Base-by-base conservation (phyloP, 139 green algal genomes). In the Tetraselmis striata region DNA sequence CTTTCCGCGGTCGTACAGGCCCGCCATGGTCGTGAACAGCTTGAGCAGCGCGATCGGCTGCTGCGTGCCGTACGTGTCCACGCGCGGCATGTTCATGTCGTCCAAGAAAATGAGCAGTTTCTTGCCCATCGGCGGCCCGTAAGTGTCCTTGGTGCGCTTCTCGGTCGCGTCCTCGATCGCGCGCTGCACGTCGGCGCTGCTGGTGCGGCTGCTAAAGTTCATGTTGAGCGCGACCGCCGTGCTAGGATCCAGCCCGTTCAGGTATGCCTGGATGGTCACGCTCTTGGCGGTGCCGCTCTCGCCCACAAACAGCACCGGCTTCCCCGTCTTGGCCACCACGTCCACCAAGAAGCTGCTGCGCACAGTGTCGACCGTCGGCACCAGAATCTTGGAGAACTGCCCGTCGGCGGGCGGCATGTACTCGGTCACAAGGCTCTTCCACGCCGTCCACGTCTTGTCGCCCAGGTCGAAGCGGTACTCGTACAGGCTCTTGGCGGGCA, bases 1-100 rank as follows among this genome's bases (percentile, higher is more conserved):
- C 90, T 96, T 97, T 80, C 93, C 93, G n/a, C 90, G 87, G 87
- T 96, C 90, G 81, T 95, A 95, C 18, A 92, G 91, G 31, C 79
- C 93, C 45, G 78, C 27, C 28, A 84, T 59, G 24, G 77, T 59
- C 30, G 95, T 90, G 81, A 95, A 91, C 2, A 93, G 87, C 88
- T 95, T 97, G 32, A 97, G 88, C 81, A 95, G 84, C 28, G 92
- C 93, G 80, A 95, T 95, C 80, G 93, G 92, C 87, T 95, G 92
- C 88, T 95, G 92, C 22, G 92, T 96, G 83, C 93, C 93, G 80
- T 96, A 97, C 23, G 59, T 87, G 85, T 97, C 92, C 30, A 95
- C 89, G 23, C 84, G 84, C 0, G 93, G 93, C 93, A 97, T 97
- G 88, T 95, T 95, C 58, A 95, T 81, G 87, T 97, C 93, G 85